Conservation (phyloP, 2,329 filamentous ascomycete species). For the Colletotrichum sidae region DNA sequence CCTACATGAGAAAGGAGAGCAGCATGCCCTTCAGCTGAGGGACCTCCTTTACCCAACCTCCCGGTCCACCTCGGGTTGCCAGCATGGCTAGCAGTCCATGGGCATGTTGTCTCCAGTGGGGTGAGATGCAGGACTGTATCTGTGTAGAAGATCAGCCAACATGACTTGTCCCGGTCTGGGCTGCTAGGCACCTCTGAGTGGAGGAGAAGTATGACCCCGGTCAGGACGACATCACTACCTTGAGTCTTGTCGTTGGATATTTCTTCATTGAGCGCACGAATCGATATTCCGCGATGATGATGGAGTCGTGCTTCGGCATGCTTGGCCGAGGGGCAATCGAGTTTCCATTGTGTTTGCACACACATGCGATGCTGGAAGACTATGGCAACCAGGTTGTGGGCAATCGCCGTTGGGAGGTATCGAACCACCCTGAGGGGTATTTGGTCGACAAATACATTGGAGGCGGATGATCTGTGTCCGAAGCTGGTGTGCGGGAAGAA, state of each 20-base stretch:
- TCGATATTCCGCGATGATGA: constrained; percentile 35
- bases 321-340: constrained; percentile 17
- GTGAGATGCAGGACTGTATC: constrained; percentile 32
- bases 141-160: neutral
- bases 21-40: constrained; percentile 1
- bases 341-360: constrained; percentile 29
- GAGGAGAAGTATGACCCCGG: constrained; percentile 31
- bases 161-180: neutral
- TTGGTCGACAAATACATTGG: constrained; percentile 42
- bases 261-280: constrained; percentile 34
- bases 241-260: constrained; percentile 29
- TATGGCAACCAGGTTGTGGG: constrained; percentile 30
- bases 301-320: constrained; percentile 30
- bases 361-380: constrained; percentile 32
- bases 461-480: constrained; percentile 35
- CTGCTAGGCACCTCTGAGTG: constrained; percentile 23
- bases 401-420: constrained; percentile 19
- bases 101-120: constrained; percentile 34
- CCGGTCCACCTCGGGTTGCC: constrained; percentile 19
- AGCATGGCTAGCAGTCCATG: constrained; percentile 36
- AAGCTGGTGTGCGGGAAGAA: constrained; percentile 40
- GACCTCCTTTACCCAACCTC: constrained; percentile 13
- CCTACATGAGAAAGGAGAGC: constrained; percentile 24
- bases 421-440: constrained; percentile 38
- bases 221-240: constrained; percentile 28